Percentiles rank a stretch among this genome's conserved stretches.
phyloP scores from a whole-genome alignment of 1,284 basidiomycete species.

The Exsudoporus floridanus region DNA sequence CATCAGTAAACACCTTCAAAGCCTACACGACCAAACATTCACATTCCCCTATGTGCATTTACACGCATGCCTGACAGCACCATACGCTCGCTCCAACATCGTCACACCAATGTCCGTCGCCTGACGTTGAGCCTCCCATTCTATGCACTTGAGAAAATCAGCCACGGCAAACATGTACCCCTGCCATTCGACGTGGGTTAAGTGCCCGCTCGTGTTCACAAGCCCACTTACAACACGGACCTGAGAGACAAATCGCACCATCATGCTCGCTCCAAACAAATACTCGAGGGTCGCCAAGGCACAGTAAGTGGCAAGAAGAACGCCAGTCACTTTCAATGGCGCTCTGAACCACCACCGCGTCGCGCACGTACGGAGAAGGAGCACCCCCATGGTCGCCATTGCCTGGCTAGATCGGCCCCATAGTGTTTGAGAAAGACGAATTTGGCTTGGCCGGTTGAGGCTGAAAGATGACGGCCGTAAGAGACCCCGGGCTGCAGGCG shows the following conservation, averaged over 20 bases:
- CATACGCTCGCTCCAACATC: not conserved
- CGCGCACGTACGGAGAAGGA: constrained; percentile 1
- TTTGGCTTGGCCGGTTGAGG: not conserved
- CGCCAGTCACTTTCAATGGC: constrained; percentile 1
- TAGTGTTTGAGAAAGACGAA: not conserved
- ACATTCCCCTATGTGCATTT: not conserved
- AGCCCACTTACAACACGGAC: constrained; percentile 8
- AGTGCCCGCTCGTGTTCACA: not conserved
- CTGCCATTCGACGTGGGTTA: constrained; percentile 4
- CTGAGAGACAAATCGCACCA: not conserved
- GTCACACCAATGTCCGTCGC: not conserved
- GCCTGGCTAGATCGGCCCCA: not conserved
- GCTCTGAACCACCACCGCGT: constrained; percentile 14
- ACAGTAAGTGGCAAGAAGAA: not conserved
- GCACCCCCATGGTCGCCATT: not conserved
- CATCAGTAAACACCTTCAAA: not conserved
- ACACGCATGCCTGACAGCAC: not conserved
- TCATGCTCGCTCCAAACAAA: not conserved
- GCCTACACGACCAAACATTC: not conserved
- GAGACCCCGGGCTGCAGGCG: not conserved
- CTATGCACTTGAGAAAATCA: constrained; percentile 14
- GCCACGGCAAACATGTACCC: not conserved
- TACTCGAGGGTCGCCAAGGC: not conserved
- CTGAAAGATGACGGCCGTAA: not conserved
- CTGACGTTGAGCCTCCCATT: constrained; percentile 14